phyloP scores from a whole-genome alignment of 2,329 filamentous ascomycete genomes.

The Ascochyta lentis region DNA sequence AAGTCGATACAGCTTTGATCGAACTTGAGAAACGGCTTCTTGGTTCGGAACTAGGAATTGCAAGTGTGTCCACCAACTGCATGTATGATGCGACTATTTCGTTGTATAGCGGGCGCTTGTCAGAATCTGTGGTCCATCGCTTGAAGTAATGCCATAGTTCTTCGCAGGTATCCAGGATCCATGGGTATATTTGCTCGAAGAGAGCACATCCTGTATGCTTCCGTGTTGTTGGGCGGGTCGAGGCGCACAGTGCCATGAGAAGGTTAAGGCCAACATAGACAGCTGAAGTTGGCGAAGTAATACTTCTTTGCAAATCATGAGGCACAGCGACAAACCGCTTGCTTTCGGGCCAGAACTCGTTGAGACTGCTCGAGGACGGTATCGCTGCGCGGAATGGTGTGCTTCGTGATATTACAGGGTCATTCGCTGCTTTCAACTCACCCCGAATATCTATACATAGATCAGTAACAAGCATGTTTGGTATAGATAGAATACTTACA shows the following conservation, averaged over 20 bases:
- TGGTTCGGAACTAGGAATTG: constrained; percentile 7
- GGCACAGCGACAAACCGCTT: constrained; percentile 52
- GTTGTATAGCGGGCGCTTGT: constrained; percentile 23
- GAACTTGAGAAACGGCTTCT: constrained; percentile 20
- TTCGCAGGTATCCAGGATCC: constrained; percentile 35
- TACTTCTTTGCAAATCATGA: constrained; percentile 46
- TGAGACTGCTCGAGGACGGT: constrained; percentile 50
- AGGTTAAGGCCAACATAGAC: constrained; percentile 38
- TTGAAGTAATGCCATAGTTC: constrained; percentile 35
- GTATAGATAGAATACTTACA: constrained; percentile 37
- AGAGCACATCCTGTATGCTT: constrained; percentile 1
- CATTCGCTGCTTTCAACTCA: constrained; percentile 48
- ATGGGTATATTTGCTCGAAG: constrained; percentile 30
- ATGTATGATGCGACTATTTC: constrained; percentile 33
- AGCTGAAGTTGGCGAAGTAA: constrained; percentile 33
- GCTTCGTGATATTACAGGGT: constrained; percentile 13
- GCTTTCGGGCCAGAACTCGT: constrained; percentile 48
- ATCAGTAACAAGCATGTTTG: constrained; percentile 5
- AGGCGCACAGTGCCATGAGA: constrained; percentile 25
- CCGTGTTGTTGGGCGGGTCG: not conserved
- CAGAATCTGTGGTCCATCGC: constrained; percentile 25
- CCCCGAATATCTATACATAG: constrained; percentile 52
- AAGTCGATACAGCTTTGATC: constrained; percentile 28
- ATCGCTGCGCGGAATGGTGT: constrained; percentile 39
- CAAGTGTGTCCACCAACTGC: constrained; percentile 28